Percentiles rank a stretch among this genome's conserved stretches.
Evolutionary conservation across 345 rosid species (phyloP).

Genomic region (Arabis hirsuta): DNA sequence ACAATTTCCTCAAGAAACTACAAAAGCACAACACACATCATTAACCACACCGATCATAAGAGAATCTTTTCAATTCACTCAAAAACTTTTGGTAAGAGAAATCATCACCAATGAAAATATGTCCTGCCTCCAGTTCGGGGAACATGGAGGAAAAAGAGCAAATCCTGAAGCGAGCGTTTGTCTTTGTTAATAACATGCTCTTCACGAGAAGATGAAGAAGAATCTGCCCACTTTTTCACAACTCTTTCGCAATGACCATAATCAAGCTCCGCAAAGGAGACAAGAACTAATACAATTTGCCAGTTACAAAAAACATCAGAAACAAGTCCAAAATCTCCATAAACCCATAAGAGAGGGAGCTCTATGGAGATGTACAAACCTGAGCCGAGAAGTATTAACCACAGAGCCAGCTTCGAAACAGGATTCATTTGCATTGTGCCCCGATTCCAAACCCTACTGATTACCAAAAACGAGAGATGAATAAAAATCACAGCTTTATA

Average conservation of each 20-base stretch:
- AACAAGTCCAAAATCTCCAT: neutral
- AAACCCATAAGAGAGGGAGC: neutral
- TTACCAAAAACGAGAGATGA: neutral
- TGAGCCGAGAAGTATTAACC: slow-evolving; percentile 53
- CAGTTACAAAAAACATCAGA: slow-evolving; percentile 28
- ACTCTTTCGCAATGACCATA: slow-evolving; percentile 63
- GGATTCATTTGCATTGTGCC: slow-evolving; percentile 51
- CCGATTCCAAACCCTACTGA: slow-evolving; percentile 48
- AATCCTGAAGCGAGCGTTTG: slow-evolving; percentile 68
- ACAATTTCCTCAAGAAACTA: slow-evolving; percentile 90
- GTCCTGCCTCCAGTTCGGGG: slow-evolving; percentile 98
- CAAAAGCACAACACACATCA: slow-evolving; percentile 36
- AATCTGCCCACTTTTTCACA: slow-evolving; percentile 71
- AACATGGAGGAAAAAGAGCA: slow-evolving; percentile 90
- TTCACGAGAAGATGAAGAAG: slow-evolving; percentile 52
- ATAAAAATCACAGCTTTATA: neutral
- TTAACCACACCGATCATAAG: slow-evolving; percentile 18
- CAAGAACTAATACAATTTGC: slow-evolving; percentile 48
- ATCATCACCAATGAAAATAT: slow-evolving; percentile 81
- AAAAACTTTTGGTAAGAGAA: neutral
- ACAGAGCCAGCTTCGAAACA: slow-evolving; percentile 47
- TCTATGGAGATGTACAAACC: slow-evolving; percentile 41
- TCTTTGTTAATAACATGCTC: slow-evolving; percentile 54
- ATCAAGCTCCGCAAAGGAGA: slow-evolving; percentile 48
- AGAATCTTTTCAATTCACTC: neutral